Percentiles rank a stretch among this genome's conserved stretches.
Conservation (phyloP, 2,329 filamentous ascomycete species). For the Monosporascus sp. region DNA sequence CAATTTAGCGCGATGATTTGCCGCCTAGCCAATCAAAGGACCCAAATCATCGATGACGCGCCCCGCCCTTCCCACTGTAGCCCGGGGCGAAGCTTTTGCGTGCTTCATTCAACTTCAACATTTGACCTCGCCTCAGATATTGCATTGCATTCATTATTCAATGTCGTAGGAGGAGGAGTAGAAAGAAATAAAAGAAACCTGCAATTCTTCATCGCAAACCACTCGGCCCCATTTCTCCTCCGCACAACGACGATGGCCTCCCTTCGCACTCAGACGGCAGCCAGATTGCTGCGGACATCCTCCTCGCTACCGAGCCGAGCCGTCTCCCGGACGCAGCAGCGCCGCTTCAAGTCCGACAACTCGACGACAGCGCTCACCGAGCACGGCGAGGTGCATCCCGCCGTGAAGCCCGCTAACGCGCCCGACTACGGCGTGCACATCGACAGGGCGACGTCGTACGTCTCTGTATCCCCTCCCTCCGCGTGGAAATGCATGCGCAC, state of each 20-base stretch:
- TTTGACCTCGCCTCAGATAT: too few relatives aligned
- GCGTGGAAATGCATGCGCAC: background rate
- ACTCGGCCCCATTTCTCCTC: background rate
- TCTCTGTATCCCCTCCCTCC: background rate
- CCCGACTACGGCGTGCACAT: constrained; percentile 77
- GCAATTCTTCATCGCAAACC: background rate
- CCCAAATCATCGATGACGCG: constrained; percentile 1
- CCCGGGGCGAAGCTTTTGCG: too few relatives aligned
- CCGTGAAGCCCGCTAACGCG: constrained; percentile 51
- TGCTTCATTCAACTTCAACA: too few relatives aligned
- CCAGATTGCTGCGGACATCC: constrained; percentile 47
- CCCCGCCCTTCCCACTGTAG: background rate
- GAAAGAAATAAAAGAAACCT: too few relatives aligned
- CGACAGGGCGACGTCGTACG: constrained; percentile 90
- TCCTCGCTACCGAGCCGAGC: constrained; percentile 29
- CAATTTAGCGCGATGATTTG: constrained; percentile 39
- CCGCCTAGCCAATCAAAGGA: constrained; percentile 37
- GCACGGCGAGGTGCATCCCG: constrained; percentile 27
- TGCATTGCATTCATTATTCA: too few relatives aligned
- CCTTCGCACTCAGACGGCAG: constrained; percentile 52
- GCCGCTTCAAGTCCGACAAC: constrained; percentile 44
- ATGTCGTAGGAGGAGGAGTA: too few relatives aligned
- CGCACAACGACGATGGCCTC: constrained; percentile 55
- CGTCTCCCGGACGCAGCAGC: constrained; percentile 33
- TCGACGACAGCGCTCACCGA: constrained; percentile 36